A percentile compares a stretch with the other conserved stretches of the same genome.
Evolutionary conservation across 2,329 filamentous ascomycete genomes (phyloP).

Genomic region (Pseudogymnoascus sp.): DNA sequence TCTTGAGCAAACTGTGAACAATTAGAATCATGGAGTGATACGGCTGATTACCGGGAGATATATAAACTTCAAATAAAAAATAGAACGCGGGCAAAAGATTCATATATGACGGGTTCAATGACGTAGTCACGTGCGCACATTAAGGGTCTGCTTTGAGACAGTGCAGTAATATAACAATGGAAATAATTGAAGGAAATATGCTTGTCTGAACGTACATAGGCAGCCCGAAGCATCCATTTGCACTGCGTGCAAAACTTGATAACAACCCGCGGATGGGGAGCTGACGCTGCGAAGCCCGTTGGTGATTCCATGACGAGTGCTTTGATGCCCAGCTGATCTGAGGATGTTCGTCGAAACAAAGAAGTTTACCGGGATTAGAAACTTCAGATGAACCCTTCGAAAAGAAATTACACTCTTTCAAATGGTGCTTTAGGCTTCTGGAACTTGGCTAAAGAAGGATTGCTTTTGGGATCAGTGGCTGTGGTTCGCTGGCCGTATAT

Average conservation of each 20-base stretch:
- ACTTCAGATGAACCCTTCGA: neutral
- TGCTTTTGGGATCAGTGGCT: neutral
- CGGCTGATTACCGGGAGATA: neutral
- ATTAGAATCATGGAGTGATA: neutral
- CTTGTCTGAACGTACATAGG: constrained; percentile 56
- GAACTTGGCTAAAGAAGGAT: neutral
- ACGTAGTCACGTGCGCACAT: neutral
- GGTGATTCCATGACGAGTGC: neutral
- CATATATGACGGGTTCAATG: neutral
- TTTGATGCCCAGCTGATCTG: neutral
- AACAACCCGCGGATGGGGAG: constrained; percentile 62
- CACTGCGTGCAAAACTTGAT: constrained; percentile 93
- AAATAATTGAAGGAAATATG: neutral
- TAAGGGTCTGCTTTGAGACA: neutral
- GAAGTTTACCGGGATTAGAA: neutral
- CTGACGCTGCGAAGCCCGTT: constrained; percentile 12
- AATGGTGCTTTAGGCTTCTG: neutral
- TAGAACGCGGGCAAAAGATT: constrained; percentile 8
- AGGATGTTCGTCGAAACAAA: neutral
- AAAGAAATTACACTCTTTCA: neutral
- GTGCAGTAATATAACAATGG: neutral
- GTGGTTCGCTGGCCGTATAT: neutral
- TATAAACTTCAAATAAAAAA: neutral
- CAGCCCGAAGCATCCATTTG: constrained; percentile 81
- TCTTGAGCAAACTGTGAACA: constrained; percentile 75